Evolutionary conservation across 2,329 filamentous ascomycete genomes (phyloP).

Genomic region (Apiospora marii): DNA sequence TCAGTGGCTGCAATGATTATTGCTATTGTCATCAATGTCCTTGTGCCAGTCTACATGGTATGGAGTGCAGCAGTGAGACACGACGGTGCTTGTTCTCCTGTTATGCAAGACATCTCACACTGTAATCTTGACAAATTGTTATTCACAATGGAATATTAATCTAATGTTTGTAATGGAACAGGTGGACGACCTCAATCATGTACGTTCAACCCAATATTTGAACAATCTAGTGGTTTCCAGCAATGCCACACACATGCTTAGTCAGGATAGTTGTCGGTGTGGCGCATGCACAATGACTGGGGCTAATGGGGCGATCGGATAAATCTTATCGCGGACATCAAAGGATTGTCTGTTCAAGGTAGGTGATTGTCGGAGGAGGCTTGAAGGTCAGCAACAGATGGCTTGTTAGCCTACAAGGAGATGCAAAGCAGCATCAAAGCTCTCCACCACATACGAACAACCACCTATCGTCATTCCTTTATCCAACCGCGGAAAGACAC

Average conservation of each 20-base stretch:
- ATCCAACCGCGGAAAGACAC: constrained; percentile 20
- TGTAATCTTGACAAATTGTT: too few species aligned
- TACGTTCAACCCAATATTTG: background rate
- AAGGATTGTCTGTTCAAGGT: background rate
- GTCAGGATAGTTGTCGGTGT: background rate
- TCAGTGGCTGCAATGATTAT: too few species aligned
- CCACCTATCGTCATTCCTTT: constrained; percentile 21
- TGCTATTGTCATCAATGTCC: too few species aligned
- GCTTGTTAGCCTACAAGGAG: constrained; percentile 9
- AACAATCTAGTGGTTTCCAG: background rate
- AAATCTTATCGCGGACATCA: background rate
- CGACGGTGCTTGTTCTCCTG: too few species aligned
- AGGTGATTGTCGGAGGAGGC: background rate
- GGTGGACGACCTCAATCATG: too few species aligned
- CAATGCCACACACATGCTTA: background rate
- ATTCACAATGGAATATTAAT: too few species aligned
- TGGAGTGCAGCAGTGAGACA: too few species aligned
- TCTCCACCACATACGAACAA: constrained; percentile 19
- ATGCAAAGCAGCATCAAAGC: constrained; percentile 17
- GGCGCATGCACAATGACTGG: background rate
- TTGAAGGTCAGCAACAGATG: constrained; percentile 12
- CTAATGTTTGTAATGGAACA: too few species aligned
- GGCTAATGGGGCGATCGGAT: background rate
- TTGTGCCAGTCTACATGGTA: too few species aligned
- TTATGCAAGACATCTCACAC: too few species aligned